These are phyloP conservation scores for Naganishia randhawae DNA, from an alignment of 768 basidiomycete species.

Conservation along the genomic window DNA sequence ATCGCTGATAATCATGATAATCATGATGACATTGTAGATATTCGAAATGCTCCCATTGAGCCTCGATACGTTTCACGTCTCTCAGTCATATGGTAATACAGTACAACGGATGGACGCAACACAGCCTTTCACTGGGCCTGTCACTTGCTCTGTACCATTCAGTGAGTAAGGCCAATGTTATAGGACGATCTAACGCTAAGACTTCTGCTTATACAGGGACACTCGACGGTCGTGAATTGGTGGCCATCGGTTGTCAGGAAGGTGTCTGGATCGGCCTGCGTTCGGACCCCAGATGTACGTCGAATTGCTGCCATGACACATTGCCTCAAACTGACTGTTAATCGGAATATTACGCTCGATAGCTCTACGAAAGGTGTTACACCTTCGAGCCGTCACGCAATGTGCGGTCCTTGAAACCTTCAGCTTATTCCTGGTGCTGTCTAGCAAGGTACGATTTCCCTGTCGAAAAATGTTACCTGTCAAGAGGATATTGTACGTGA, in stretches of 20 bases:
- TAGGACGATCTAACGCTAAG: not conserved
- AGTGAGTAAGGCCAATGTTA: slow-evolving; percentile 54
- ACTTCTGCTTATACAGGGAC: slow-evolving; percentile 50
- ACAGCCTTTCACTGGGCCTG: slow-evolving; percentile 59
- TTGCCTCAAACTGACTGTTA: not conserved
- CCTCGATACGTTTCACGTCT: slow-evolving; percentile 78
- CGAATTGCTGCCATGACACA: not conserved
- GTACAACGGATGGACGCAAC: slow-evolving; percentile 50
- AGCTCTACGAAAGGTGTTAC: slow-evolving; percentile 90
- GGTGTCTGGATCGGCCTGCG: slow-evolving; percentile 94
- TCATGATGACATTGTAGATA: too few relatives aligned
- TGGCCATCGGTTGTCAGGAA: slow-evolving; percentile 90
- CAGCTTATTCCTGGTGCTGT: slow-evolving; percentile 90
- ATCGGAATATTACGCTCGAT: not conserved
- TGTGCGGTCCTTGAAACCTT: slow-evolving; percentile 95
- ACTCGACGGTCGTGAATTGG: slow-evolving; percentile 74
- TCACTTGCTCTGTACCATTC: slow-evolving; percentile 93
- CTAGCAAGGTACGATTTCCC: slow-evolving; percentile 66
- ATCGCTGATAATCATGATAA: too few relatives aligned
- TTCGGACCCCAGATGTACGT: slow-evolving; percentile 76
- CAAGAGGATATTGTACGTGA: not conserved
- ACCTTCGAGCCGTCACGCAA: slow-evolving; percentile 88
- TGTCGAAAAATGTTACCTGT: not conserved
- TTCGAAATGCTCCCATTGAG: slow-evolving; percentile 90
- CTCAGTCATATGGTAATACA: slow-evolving; percentile 53